Percentiles rank a stretch among this genome's conserved stretches.
These are phyloP conservation scores for Leccinum pachyderme DNA, from an alignment of 1,284 basidiomycete species.

Conservation along the genomic window DNA sequence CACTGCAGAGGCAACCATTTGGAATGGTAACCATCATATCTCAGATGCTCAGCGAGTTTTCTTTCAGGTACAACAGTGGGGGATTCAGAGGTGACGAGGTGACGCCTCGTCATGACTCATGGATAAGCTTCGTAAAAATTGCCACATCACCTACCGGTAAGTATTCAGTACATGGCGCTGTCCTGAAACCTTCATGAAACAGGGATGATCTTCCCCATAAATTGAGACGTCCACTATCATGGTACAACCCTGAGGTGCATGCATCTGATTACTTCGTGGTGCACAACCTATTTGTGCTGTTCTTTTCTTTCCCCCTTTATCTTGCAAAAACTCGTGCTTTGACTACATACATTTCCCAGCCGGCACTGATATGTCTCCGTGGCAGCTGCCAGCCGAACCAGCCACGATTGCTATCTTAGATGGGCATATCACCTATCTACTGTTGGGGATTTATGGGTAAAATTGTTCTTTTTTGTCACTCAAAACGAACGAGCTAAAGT, in stretches of 20 bases:
- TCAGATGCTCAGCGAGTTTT: background rate
- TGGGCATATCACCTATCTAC: conserved; percentile 3
- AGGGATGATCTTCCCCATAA: background rate
- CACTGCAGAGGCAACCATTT: background rate
- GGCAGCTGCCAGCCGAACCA: background rate
- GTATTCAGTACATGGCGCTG: background rate
- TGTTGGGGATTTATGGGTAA: conserved; percentile 19
- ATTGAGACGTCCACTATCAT: background rate
- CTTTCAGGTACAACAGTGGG: background rate
- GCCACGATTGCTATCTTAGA: background rate
- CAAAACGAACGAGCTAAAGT: background rate
- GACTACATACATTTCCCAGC: background rate
- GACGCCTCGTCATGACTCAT: background rate
- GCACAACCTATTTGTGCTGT: background rate
- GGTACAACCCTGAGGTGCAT: background rate
- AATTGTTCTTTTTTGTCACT: background rate
- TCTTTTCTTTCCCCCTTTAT: background rate
- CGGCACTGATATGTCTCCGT: background rate
- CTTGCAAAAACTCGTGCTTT: background rate
- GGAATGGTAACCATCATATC: background rate
- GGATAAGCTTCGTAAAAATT: background rate
- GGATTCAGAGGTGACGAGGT: background rate
- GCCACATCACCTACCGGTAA: background rate
- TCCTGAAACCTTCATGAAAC: background rate
- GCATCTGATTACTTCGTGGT: background rate